Percentiles rank a stretch among this genome's conserved stretches.
Conservation (phyloP, 2,329 filamentous ascomycete genomes). For the Penicillium sp. region DNA sequence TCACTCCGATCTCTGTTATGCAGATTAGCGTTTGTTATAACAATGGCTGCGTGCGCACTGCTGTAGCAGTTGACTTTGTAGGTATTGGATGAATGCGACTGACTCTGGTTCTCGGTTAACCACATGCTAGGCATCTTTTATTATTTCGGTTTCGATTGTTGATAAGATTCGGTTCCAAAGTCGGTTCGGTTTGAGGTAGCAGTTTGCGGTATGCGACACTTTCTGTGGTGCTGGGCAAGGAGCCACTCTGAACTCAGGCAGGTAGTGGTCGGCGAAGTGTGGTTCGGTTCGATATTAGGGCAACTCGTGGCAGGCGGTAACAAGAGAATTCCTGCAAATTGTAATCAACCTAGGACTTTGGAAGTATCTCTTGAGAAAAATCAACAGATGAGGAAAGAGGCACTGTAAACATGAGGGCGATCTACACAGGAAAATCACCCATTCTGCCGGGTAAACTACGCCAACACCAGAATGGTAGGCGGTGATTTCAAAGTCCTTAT, state of each 20-base stretch:
- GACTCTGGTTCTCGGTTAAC: constrained; percentile 94
- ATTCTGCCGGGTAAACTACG: constrained; percentile 7
- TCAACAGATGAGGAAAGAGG: background rate
- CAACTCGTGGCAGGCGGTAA: background rate
- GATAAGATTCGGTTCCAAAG: background rate
- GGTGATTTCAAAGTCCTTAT: constrained; percentile 2
- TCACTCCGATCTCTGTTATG: constrained; percentile 82
- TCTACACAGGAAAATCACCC: background rate
- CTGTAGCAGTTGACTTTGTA: background rate
- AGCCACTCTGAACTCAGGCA: background rate
- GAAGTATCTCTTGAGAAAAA: background rate
- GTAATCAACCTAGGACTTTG: too few relatives aligned
- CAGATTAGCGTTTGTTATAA: constrained; percentile 19
- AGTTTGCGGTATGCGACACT: background rate
- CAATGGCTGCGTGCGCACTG: background rate
- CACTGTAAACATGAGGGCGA: constrained; percentile 4
- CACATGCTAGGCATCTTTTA: constrained; percentile 81
- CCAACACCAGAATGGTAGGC: constrained; percentile 4
- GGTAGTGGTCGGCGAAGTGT: background rate
- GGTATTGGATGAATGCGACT: constrained; percentile 36
- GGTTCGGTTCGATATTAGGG: background rate
- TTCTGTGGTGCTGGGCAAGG: background rate
- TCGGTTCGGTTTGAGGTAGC: background rate
- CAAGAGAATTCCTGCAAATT: background rate
- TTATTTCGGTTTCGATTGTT: background rate